Evolutionary conservation across 2,329 filamentous ascomycete species (phyloP).

Genomic region (Fusarium oxysporum): DNA sequence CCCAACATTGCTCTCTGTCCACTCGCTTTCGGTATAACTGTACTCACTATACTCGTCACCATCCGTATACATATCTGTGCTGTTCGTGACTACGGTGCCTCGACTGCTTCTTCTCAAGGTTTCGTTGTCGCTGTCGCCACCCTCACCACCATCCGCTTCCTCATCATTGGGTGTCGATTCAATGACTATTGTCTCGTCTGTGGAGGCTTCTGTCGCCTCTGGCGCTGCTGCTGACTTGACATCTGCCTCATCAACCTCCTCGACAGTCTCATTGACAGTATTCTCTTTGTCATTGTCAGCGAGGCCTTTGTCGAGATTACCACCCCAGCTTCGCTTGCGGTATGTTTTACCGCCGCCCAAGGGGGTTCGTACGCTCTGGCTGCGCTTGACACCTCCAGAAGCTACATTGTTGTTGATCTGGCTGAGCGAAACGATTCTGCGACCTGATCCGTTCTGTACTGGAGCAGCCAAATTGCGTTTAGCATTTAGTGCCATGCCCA

Average conservation of each 20-base stretch:
- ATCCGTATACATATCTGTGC: conserved; percentile 52
- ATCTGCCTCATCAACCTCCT: conserved; percentile 60
- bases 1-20: conserved; percentile 58
- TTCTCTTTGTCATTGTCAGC: conserved; percentile 73
- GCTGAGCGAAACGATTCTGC: conserved; percentile 89
- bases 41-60: conserved; percentile 55
- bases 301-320: conserved; percentile 60
- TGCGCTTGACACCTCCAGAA: conserved; percentile 75
- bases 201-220: conserved; percentile 35
- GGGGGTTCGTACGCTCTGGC: conserved; percentile 79
- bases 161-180: conserved; percentile 35
- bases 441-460: conserved; percentile 67
- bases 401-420: conserved; percentile 85
- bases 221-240: conserved; percentile 30
- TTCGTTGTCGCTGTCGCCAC: conserved; percentile 61
- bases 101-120: conserved; percentile 62
- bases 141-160: conserved; percentile 38
- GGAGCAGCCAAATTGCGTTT: conserved; percentile 61
- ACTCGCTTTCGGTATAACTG: conserved; percentile 60
- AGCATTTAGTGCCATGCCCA: conserved; percentile 66
- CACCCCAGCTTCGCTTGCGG: conserved; percentile 78
- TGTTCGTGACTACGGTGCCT: conserved; percentile 60
- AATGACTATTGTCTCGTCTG: conserved; percentile 44
- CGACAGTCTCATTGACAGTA: conserved; percentile 69
- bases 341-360: conserved; percentile 56